A percentile compares a stretch with the other conserved stretches of the same genome.
These are phyloP conservation scores for Ustilago shanxiensis DNA, from an alignment of 1,284 basidiomycete genomes.

Conservation along the genomic window DNA sequence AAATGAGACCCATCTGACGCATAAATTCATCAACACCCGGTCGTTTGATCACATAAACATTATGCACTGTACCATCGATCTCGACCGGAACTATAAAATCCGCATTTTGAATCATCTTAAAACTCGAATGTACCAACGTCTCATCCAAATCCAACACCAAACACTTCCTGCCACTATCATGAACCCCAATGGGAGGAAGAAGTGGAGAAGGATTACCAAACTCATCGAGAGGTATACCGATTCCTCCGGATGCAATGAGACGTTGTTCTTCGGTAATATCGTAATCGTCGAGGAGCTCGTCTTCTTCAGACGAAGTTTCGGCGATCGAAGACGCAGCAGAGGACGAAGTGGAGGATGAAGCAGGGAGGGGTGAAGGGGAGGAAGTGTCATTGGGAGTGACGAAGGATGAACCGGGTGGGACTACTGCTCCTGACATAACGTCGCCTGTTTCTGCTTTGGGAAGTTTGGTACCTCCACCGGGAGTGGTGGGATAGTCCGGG, in stretches of 20 bases:
- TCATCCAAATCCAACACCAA: slow-evolving; percentile 92
- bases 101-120: slow-evolving; percentile 74
- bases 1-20: slow-evolving; percentile 96
- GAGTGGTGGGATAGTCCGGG: slow-evolving; percentile 40
- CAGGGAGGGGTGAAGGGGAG: slow-evolving; percentile 20
- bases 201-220: slow-evolving; percentile 87
- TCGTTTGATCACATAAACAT: slow-evolving; percentile 98
- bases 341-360: neutral
- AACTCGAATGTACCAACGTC: slow-evolving; percentile 82
- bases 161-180: slow-evolving; percentile 87
- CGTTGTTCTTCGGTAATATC: slow-evolving; percentile 82
- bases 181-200: slow-evolving; percentile 77
- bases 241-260: slow-evolving; percentile 82
- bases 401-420: slow-evolving; percentile 78
- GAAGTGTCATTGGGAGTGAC: slow-evolving; percentile 53
- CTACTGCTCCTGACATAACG: slow-evolving; percentile 78
- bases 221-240: slow-evolving; percentile 84
- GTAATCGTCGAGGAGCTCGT: slow-evolving; percentile 67
- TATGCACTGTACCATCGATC: slow-evolving; percentile 97
- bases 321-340: neutral
- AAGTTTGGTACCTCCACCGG: slow-evolving; percentile 65
- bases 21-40: slow-evolving; percentile 97
- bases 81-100: slow-evolving; percentile 99
- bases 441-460: slow-evolving; percentile 76
- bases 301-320: slow-evolving; percentile 51